Base-by-base conservation (phyloP, 352 stramenopile species). In the Phytophthora megakarya region DNA sequence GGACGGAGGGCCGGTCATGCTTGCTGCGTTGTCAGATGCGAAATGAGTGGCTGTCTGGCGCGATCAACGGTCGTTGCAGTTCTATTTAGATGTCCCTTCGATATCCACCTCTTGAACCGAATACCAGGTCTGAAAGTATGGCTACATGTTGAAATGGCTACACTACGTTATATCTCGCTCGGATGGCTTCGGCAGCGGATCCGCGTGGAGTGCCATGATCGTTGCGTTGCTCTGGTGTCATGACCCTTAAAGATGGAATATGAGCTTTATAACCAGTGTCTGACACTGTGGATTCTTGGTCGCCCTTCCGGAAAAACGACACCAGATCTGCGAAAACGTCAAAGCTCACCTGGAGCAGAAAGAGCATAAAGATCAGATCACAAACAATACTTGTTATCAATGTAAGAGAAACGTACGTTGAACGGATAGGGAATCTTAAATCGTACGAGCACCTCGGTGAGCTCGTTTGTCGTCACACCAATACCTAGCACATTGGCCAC, bases 401-500 rank as follows among this genome's bases (percentile, higher is more conserved):
- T n/a, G n/a, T n/a, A n/a, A 21, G 32, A 5, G 13, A 18, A 22
- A 67, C 70, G 25, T 40, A 88, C 82, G 23, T 77, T 64, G 30
- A 73, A 76, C 7, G 76, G 58, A 19, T 86, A 57, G 18, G 58
- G 43, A 26, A 80, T 59, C 28, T 75, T 65, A 60, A 73, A 69
- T 0, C 47, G 39, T 12, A 65, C 32, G 15, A 90, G 70, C n/a
- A 61, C 65, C 5, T 56, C 45, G 0, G 63, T 67, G 21, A 92
- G 56, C 26, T 88, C 81, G 8, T 25, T 37, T 0, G 59, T 72
- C 3, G 78, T 73, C 23, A 92, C 77, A 2, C 80, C 85, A 10
- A 75, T 56, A 3, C 83, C 83, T 3, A 94, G 59, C 22, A 77
- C 83, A 32, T 90, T 78, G 32, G 89, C 80, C 12, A 94, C 65